These are phyloP conservation scores for Globisporangium uncinulatum DNA, from an alignment of 352 stramenopile species.

Conservation along the genomic window DNA sequence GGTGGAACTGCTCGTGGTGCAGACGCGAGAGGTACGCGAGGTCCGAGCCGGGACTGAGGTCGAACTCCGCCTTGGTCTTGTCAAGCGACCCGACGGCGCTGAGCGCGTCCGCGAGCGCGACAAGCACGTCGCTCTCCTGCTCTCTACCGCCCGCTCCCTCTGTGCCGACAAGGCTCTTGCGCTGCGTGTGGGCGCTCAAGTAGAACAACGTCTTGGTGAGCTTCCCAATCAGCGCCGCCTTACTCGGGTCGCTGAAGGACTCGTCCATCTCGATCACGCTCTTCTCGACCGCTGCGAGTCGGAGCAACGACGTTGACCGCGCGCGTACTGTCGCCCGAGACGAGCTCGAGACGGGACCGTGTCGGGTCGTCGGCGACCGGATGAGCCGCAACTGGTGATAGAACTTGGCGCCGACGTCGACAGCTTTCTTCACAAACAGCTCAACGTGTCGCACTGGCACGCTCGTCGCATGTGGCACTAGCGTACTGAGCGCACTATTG, in stretches of 20 bases:
- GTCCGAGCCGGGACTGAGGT: slow-evolving; percentile 53
- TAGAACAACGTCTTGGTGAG: slow-evolving; percentile 53
- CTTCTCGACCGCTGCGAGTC: slow-evolving; percentile 8
- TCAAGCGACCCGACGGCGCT: slow-evolving; percentile 64
- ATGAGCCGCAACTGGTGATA: slow-evolving; percentile 26
- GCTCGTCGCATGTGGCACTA: background rate
- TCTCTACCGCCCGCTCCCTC: background rate
- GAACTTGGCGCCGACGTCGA: slow-evolving; percentile 43
- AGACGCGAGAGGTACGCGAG: slow-evolving; percentile 40
- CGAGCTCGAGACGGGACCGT: background rate
- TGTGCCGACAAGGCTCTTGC: slow-evolving; percentile 2
- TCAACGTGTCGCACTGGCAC: slow-evolving; percentile 40
- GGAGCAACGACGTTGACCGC: slow-evolving; percentile 10
- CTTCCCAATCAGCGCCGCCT: slow-evolving; percentile 21
- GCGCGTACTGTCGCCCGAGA: background rate
- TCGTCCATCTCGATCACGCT: slow-evolving; percentile 12
- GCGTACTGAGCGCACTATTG: background rate
- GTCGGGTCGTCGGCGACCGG: background rate
- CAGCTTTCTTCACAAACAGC: slow-evolving; percentile 49
- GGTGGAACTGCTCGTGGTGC: slow-evolving; percentile 51
- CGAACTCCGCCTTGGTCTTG: slow-evolving; percentile 29
- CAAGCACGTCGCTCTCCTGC: slow-evolving; percentile 7
- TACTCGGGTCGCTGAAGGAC: slow-evolving; percentile 3
- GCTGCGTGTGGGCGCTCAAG: slow-evolving; percentile 19
- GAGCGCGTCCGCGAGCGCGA: slow-evolving; percentile 50